Percentiles rank a stretch among this genome's conserved stretches.
phyloP scores from a whole-genome alignment of 2,329 filamentous ascomycete genomes.

The Pseudogymnoascus sp. region DNA sequence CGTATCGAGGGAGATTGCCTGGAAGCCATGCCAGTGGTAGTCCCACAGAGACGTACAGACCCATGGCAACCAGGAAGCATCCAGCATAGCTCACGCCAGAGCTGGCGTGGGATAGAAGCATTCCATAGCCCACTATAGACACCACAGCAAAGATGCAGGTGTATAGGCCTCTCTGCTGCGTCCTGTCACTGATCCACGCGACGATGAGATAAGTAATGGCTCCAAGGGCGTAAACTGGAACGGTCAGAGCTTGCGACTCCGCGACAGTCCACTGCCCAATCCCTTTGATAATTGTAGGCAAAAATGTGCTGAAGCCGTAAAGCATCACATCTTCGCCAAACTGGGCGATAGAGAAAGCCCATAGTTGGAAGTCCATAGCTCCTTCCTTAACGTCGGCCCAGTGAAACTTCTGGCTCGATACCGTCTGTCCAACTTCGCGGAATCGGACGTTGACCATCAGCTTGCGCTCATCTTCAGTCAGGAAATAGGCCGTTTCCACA shows the following conservation, averaged over 20 bases:
- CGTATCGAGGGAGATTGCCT: slow-evolving; percentile 51
- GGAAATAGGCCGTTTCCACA: slow-evolving; percentile 50
- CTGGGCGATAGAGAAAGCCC: slow-evolving; percentile 49
- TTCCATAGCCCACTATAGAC: slow-evolving; percentile 48
- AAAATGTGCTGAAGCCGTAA: slow-evolving; percentile 59
- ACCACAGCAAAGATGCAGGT: slow-evolving; percentile 43
- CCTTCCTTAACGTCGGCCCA: slow-evolving; percentile 49
- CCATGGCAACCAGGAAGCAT: slow-evolving; percentile 52
- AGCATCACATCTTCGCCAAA: slow-evolving; percentile 59
- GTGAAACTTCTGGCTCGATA: slow-evolving; percentile 44
- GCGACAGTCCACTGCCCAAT: slow-evolving; percentile 49
- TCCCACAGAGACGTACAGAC: slow-evolving; percentile 40
- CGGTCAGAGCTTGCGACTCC: slow-evolving; percentile 57
- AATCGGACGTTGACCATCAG: slow-evolving; percentile 41
- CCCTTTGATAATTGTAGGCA: slow-evolving; percentile 60
- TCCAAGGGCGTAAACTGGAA: slow-evolving; percentile 59
- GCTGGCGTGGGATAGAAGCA: slow-evolving; percentile 44
- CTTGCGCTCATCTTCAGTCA: slow-evolving; percentile 42
- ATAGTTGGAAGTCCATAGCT: slow-evolving; percentile 57
- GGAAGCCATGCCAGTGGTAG: slow-evolving; percentile 32
- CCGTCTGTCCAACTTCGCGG: slow-evolving; percentile 41
- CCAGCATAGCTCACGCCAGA: slow-evolving; percentile 52
- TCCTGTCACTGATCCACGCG: slow-evolving; percentile 49
- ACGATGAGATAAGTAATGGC: slow-evolving; percentile 51
- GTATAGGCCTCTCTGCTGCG: slow-evolving; percentile 49